Evolutionary conservation across 148 eudicot species (phyloP).

Genomic region (Cornus suecica): DNA sequence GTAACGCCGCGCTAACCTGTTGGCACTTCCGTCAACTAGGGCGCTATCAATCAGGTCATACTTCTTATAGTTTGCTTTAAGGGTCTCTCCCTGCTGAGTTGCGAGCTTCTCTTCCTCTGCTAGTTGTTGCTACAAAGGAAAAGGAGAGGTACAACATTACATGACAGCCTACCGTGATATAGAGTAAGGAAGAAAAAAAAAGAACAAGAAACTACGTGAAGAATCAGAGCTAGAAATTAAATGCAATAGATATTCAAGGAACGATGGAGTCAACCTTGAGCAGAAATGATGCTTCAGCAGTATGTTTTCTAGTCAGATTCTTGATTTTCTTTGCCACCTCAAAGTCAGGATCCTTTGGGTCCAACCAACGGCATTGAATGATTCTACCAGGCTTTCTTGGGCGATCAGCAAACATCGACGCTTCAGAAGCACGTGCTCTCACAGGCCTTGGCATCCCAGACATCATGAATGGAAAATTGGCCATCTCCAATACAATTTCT

Average conservation of each 20-base stretch:
- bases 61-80: slow-evolving; percentile 49
- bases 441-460: slow-evolving; percentile 92
- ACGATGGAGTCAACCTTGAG: slow-evolving; percentile 36
- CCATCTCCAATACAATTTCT: slow-evolving; percentile 28
- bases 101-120: slow-evolving; percentile 63
- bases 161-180: too few relatives aligned
- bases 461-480: slow-evolving; percentile 61
- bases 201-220: not conserved
- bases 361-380: slow-evolving; percentile 57
- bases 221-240: not conserved
- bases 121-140: slow-evolving; percentile 36
- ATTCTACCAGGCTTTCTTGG: slow-evolving; percentile 63
- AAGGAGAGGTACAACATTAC: not conserved
- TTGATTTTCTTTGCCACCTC: slow-evolving; percentile 57
- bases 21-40: slow-evolving; percentile 28
- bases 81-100: slow-evolving; percentile 39
- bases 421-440: slow-evolving; percentile 48
- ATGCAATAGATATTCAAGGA: not conserved
- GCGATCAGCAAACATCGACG: slow-evolving; percentile 70
- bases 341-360: slow-evolving; percentile 54
- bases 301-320: slow-evolving; percentile 42
- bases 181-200: not conserved
- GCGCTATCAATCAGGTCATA: slow-evolving; percentile 41
- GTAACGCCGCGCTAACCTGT: slow-evolving; percentile 35
- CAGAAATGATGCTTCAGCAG: slow-evolving; percentile 43